Evolutionary conservation across 208 protist genomes (phyloP), one percentile per base, ranked within the genome.

Genomic region (Trypanosoma congolense): DNA sequence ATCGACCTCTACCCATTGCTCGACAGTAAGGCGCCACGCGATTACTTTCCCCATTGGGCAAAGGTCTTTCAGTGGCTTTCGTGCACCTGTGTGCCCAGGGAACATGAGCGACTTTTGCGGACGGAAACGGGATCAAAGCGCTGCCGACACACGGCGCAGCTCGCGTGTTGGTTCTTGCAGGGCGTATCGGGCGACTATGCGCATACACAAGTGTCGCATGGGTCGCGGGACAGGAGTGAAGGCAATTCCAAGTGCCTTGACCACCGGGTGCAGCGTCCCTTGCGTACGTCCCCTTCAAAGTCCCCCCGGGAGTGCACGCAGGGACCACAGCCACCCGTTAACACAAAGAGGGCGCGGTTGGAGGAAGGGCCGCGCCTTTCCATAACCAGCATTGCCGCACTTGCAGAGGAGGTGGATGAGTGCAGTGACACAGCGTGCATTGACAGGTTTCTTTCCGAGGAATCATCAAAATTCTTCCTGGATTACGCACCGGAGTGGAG

Each of bases 121-220:
- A 80, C 78, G 3, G 47, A 56, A 10, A 68, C 77, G 18, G 78
- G 79, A 0, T 43, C 43, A 45, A 87, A 79, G 57, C 70, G 72
- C 47, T 92, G 84, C 53, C 80, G 84, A 29, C 84, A 92, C 47
- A 19, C 87, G 1, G 80, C 80, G n/a, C 58, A 92, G 65, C 56
- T 89, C 21, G 57, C 81, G 30, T 80, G 80, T 62, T 85, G 70
- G 66, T 85, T 87, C 61, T 28, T 77, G 29, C 24, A 16, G 16
- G 14, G 5, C 9, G 24, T 24, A 26, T 4, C 24, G 3, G 14
- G 29, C 36, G 19, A 8, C 28, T 12, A 0, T 26, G 44, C 36
- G 1, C 5, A 1, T 9, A n/a, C 28, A 3, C 16, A 10, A 12
- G 9, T 5, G 29, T 30, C n/a, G 4, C 18, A 1, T 40, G 1